Evolutionary conservation across 2,329 filamentous ascomycete species (phyloP).

Genomic region (Phaeosphaeria sp.): DNA sequence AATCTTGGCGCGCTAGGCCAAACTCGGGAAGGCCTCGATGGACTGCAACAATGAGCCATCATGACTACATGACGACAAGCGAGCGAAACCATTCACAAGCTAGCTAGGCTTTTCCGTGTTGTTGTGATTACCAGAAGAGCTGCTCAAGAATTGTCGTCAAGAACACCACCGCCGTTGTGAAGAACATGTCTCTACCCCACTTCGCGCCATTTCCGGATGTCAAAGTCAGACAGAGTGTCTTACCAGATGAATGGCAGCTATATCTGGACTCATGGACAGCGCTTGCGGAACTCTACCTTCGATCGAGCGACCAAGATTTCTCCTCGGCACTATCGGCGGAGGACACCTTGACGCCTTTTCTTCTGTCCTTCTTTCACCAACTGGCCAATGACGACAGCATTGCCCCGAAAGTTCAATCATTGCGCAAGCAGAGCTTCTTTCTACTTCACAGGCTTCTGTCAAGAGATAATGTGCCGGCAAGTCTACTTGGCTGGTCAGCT

Average conservation of each 20-base stretch:
- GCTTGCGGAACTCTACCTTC: conserved; percentile 70
- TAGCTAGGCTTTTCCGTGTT: not conserved
- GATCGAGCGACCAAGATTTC: conserved; percentile 65
- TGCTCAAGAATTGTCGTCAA: not conserved
- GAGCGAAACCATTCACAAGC: not conserved
- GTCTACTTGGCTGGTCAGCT: conserved; percentile 69
- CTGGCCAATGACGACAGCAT: conserved; percentile 42
- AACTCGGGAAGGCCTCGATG: conserved; percentile 24
- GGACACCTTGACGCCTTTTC: conserved; percentile 66
- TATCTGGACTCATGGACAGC: conserved; percentile 79
- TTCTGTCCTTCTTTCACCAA: conserved; percentile 71
- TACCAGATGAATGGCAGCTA: conserved; percentile 74
- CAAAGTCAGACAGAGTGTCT: conserved; percentile 70
- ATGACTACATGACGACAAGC: conserved; percentile 28
- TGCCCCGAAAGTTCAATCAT: conserved; percentile 50
- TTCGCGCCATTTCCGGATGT: conserved; percentile 79
- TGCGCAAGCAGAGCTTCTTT: conserved; percentile 71
- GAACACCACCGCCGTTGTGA: not conserved
- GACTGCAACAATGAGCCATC: conserved; percentile 28
- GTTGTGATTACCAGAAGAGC: not conserved
- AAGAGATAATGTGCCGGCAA: conserved; percentile 51
- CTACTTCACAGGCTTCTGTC: conserved; percentile 66
- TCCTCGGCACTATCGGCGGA: conserved; percentile 59
- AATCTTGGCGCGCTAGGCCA: conserved; percentile 49
- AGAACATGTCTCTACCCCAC: conserved; percentile 63